Evolutionary conservation across 2,329 filamentous ascomycete genomes (phyloP), one percentile per base, ranked within the genome.

Genomic region (Akanthomyces uredinophilus): DNA sequence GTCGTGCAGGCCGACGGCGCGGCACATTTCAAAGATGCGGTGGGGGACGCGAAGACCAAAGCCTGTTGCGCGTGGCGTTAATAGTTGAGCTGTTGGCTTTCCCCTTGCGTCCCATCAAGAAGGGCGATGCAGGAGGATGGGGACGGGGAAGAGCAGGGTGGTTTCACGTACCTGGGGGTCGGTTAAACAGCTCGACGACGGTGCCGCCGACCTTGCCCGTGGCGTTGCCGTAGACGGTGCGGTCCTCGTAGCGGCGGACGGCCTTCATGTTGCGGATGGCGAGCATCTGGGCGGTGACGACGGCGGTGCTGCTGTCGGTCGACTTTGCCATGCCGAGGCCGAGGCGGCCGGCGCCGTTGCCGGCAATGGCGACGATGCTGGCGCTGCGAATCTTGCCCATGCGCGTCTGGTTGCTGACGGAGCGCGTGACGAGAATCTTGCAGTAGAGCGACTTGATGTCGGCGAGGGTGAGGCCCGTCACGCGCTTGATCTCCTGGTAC

Each of bases 211-310:
- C 84, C 81, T 99, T 99, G 68, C 81, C 86, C 75, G 87, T 83
- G 46, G 96, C 84, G 66, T 92, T 86, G 62, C 95, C 95, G 77
- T 84, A 98, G 59, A 96, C 95, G 14, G 95, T 99, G 65, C 95
- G 83, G 69, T 92, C 83, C 80, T 99, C 95, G 73, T 98, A 99
- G 63, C 94, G 83, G 55, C 87, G 86, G 61, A 99, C 86, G n/a
- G 95, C 93, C 79, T 87, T 86, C 91, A 99, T 92, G 80, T 95
- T 97, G 71, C 89, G 83, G 68, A 98, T 90, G 27, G 95, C 94
- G 66, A 88, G 82, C 77, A 92, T 86, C 75, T 84, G 86, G 50
- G 92, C 90, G 78, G 96, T 92, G 66, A 82, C 78, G 44, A 77
- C 74, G 0, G 91, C 91, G 63, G 90, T 86, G 37, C 81, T 77